Evolutionary conservation across 495 filamentous ascomycete genomes (phyloP).

Genomic region (Neurospora discreta): DNA sequence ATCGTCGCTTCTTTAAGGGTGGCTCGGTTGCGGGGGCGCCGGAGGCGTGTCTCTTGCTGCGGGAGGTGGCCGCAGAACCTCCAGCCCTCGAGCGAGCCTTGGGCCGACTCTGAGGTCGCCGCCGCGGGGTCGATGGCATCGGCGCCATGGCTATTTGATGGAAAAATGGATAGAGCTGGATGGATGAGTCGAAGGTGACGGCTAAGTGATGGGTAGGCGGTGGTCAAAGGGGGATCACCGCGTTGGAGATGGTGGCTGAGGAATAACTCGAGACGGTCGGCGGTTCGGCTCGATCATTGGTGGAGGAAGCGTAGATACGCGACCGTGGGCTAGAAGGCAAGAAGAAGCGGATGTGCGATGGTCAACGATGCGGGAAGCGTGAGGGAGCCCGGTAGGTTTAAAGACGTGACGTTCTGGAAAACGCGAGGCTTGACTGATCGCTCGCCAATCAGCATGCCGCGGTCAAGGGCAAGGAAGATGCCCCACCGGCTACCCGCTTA

Average conservation of each 20-base stretch:
- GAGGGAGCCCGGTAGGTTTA: slow-evolving; percentile 4
- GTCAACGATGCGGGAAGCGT: slow-evolving; percentile 15
- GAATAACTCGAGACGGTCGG: slow-evolving; percentile 12
- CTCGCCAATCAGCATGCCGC: slow-evolving; percentile 1
- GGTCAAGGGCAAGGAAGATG: not conserved
- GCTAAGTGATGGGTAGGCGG: not conserved
- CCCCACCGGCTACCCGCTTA: slow-evolving; percentile 7
- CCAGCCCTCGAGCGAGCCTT: slow-evolving; percentile 32
- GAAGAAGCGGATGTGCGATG: slow-evolving; percentile 8
- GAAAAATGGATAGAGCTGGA: not conserved
- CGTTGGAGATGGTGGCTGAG: slow-evolving; percentile 8
- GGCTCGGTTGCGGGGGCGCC: slow-evolving; percentile 39
- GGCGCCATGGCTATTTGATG: slow-evolving; percentile 27
- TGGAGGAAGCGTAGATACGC: slow-evolving; percentile 6
- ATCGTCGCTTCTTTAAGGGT: slow-evolving; percentile 43
- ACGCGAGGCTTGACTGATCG: slow-evolving; percentile 13
- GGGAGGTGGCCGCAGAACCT: slow-evolving; percentile 27
- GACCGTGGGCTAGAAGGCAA: slow-evolving; percentile 11
- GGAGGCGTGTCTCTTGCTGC: slow-evolving; percentile 24
- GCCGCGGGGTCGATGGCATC: slow-evolving; percentile 30
- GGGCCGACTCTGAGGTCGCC: slow-evolving; percentile 27
- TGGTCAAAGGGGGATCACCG: slow-evolving; percentile 4
- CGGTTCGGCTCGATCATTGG: slow-evolving; percentile 9
- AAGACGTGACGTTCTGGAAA: slow-evolving; percentile 27
- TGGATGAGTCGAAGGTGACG: slow-evolving; percentile 2